Evolutionary conservation across 2,329 filamentous ascomycete genomes (phyloP).

Genomic region (Aspergillus chevalieri): DNA sequence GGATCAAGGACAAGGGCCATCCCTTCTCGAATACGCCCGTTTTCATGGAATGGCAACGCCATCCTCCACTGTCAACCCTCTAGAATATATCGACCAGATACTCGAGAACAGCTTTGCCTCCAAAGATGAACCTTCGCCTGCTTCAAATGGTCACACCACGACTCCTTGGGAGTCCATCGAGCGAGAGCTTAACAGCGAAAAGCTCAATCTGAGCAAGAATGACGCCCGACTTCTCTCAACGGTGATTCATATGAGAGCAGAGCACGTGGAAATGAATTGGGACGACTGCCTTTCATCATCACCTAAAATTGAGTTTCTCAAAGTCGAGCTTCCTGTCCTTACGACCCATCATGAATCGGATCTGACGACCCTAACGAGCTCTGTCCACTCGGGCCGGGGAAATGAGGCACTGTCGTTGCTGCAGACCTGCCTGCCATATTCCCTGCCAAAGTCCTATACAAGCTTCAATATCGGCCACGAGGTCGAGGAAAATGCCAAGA

Average conservation of each 20-base stretch:
- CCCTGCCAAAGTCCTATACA: no score
- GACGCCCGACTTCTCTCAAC: conserved; percentile 26
- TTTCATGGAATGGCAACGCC: conserved; percentile 38
- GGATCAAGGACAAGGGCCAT: conserved; percentile 20
- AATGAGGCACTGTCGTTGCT: neutral
- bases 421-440: neutral
- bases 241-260: conserved; percentile 15
- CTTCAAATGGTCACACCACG: conserved; percentile 11
- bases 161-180: conserved; percentile 7
- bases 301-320: conserved; percentile 24
- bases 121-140: conserved; percentile 14
- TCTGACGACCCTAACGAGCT: conserved; percentile 32
- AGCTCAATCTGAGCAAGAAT: conserved; percentile 27
- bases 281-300: conserved; percentile 14
- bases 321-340: conserved; percentile 44
- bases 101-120: conserved; percentile 6
- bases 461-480: neutral
- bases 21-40: conserved; percentile 44
- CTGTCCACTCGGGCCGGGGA: neutral
- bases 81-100: conserved; percentile 10
- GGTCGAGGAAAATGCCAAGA: conserved; percentile 4
- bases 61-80: conserved; percentile 26
- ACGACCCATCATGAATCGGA: conserved; percentile 40
- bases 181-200: conserved; percentile 20
- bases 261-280: conserved; percentile 11